Conservation (phyloP, 2,329 filamentous ascomycete genomes). For the Aspergillus brunneoviolaceus region DNA sequence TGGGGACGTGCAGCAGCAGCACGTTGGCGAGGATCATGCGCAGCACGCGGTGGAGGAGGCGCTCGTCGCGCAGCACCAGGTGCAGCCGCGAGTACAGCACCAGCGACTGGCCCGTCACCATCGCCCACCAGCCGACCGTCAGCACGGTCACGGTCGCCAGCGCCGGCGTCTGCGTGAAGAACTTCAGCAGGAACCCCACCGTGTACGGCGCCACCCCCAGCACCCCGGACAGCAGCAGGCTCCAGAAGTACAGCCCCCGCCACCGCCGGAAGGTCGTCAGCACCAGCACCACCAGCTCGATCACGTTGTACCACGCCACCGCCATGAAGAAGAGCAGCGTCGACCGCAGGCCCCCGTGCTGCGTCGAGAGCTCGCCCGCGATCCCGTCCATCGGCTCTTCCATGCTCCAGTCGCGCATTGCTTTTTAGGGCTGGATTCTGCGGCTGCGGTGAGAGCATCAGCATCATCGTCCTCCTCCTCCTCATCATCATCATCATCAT, state of each 20-base stretch:
- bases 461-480: too few species aligned
- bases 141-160: slow-evolving; percentile 44
- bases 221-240: slow-evolving; percentile 35
- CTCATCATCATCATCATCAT: too few species aligned
- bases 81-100: slow-evolving; percentile 65
- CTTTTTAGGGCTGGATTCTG: neutral
- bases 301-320: slow-evolving; percentile 51
- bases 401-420: slow-evolving; percentile 8
- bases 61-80: slow-evolving; percentile 55
- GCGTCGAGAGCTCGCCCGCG: slow-evolving; percentile 27
- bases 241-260: slow-evolving; percentile 47
- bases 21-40: slow-evolving; percentile 59
- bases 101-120: slow-evolving; percentile 62
- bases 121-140: slow-evolving; percentile 57
- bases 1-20: slow-evolving; percentile 54
- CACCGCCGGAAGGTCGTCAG: slow-evolving; percentile 41
- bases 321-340: slow-evolving; percentile 33
- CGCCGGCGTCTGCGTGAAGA: slow-evolving; percentile 33
- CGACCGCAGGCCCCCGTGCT: slow-evolving; percentile 23
- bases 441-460: too few species aligned
- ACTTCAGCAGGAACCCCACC: slow-evolving; percentile 45
- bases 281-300: slow-evolving; percentile 43
- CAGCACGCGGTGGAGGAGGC: slow-evolving; percentile 51
- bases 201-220: slow-evolving; percentile 40
- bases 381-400: slow-evolving; percentile 32